A percentile compares a stretch with the other conserved stretches of the same genome.
phyloP scores from a whole-genome alignment of 2,329 filamentous ascomycete species.

The Alternaria ventricosa region DNA sequence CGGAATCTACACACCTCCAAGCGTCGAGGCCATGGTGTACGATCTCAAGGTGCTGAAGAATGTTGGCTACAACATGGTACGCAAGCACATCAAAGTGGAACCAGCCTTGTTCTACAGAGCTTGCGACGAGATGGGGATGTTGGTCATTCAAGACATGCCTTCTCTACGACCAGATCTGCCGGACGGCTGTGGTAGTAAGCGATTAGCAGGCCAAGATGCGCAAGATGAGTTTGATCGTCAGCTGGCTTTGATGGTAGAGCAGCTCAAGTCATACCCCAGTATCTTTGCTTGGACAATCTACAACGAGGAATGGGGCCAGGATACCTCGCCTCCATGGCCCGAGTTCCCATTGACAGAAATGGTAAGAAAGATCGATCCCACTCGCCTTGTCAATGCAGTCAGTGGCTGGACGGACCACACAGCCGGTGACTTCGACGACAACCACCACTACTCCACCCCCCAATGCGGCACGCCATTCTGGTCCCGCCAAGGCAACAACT shows the following conservation, averaged over 20 bases:
- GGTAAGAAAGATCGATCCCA: slow-evolving; percentile 66
- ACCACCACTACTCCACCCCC: slow-evolving; percentile 74
- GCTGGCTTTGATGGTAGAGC: slow-evolving; percentile 65
- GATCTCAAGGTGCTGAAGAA: slow-evolving; percentile 69
- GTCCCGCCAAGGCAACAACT: slow-evolving; percentile 61
- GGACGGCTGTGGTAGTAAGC: slow-evolving; percentile 17
- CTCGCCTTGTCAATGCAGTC: slow-evolving; percentile 67
- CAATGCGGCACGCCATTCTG: slow-evolving; percentile 75
- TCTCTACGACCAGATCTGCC: slow-evolving; percentile 52
- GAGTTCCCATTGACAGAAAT: slow-evolving; percentile 64
- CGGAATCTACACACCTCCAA: slow-evolving; percentile 70
- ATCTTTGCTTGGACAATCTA: slow-evolving; percentile 73
- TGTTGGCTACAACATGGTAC: slow-evolving; percentile 72
- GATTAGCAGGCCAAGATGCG: slow-evolving; percentile 47
- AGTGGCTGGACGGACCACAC: slow-evolving; percentile 74
- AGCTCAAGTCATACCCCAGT: slow-evolving; percentile 69
- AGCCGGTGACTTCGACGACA: slow-evolving; percentile 70
- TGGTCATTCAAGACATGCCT: slow-evolving; percentile 77
- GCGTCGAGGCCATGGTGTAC: slow-evolving; percentile 69
- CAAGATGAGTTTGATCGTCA: slow-evolving; percentile 71
- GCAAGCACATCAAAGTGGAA: slow-evolving; percentile 76
- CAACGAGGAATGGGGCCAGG: slow-evolving; percentile 73
- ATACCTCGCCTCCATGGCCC: slow-evolving; percentile 51
- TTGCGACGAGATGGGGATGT: slow-evolving; percentile 68
- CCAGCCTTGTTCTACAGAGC: slow-evolving; percentile 71